Evolutionary conservation across 2,329 filamentous ascomycete species (phyloP), one percentile per base, ranked within the genome.

Genomic region (Cryphonectria naterciae): DNA sequence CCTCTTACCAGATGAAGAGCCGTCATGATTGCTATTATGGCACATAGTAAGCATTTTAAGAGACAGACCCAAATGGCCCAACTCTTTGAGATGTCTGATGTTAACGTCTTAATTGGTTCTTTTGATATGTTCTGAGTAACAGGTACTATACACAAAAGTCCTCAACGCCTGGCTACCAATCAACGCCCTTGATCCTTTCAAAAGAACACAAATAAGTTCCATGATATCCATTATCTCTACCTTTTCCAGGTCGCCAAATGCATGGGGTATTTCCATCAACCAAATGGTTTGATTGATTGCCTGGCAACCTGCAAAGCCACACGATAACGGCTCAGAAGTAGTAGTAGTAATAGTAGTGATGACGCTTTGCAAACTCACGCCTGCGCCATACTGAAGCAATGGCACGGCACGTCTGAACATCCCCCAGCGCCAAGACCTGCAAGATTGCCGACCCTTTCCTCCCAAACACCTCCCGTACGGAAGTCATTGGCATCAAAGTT

Each of bases 201-300:
- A 32, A 32, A 32, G 32, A 32, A 39, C 35, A 63, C 46, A 49
- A 49, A 49, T 22, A 49, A n/a, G 17, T 37, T 54, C 46, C 39
- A 11, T 32, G 32, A 41, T 46, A 49, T 49, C 46, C 22, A 22
- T 22, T 10, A 22, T 22, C 19, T 49, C 63, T 67, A 67, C 54
- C 43, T 43, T 28, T 37, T 58, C 56, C 43, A 71, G 28, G 46
- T 63, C 43, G 63, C 63, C 41, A 61, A 68, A n/a, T 46, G 65
- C 69, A 71, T 49, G 65, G 71, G 66, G 63, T 68, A 67, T 69
- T 58, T 68, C 58, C 43, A 68, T 62, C 28, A 32, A 56, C 37
- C 56, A 43, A 41, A 52, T 28, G 19, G 11, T 11, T 39, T 10
- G 46, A 41, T 39, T 10, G 46, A 41, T 66, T 63, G 46, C 56